Conservation (phyloP, 129 eudicot genomes). For the Silybum marianum region DNA sequence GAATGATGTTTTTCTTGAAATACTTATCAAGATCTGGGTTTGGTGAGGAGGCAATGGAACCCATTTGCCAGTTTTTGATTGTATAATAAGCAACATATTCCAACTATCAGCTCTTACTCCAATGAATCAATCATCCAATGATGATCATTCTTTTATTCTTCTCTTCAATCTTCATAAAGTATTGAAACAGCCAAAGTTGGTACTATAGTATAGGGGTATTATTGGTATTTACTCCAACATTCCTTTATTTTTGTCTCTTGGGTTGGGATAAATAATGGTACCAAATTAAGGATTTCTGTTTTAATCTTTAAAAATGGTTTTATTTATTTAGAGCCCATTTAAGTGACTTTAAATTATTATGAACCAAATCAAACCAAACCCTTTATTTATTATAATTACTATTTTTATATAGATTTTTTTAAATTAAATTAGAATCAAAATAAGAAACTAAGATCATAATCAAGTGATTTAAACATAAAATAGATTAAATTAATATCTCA, state of each 20-base stretch:
- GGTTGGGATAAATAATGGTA: not conserved
- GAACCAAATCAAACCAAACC: no score
- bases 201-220: not conserved
- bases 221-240: not conserved
- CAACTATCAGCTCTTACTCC: not conserved
- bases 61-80: slow-evolving; percentile 25
- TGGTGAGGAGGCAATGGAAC: slow-evolving; percentile 13
- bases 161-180: not conserved
- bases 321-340: not conserved
- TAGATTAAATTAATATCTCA: no score
- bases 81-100: slow-evolving; percentile 21
- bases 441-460: no score
- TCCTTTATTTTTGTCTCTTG: not conserved
- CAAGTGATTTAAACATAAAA: no score
- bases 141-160: not conserved
- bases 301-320: not conserved
- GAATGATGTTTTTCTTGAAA: not conserved
- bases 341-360: not conserved
- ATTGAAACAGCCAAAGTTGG: not conserved
- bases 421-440: no score
- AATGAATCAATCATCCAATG: not conserved
- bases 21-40: slow-evolving; percentile 20
- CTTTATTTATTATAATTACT: no score
- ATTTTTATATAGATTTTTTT: no score
- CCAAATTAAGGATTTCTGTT: no score